A percentile compares a stretch with the other conserved stretches of the same genome.
Conservation (phyloP, 140 eudicot genomes). For the Flaveria floridana region DNA sequence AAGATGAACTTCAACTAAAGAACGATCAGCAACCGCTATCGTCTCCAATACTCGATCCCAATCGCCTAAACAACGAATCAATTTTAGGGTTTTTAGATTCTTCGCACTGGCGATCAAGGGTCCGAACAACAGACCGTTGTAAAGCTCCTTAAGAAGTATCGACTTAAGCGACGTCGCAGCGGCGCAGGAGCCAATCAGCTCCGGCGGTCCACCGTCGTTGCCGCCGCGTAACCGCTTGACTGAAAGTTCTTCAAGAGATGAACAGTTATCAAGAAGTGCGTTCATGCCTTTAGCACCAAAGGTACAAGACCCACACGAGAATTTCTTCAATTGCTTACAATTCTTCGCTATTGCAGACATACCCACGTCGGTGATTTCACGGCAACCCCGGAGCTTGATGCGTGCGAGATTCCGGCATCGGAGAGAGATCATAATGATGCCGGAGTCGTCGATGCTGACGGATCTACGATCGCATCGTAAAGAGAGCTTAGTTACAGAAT, state of each 20-base stretch:
- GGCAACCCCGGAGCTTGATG: conserved; percentile 43
- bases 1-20: conserved; percentile 57
- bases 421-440: conserved; percentile 21
- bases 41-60: conserved; percentile 71
- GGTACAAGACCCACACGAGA: conserved; percentile 54
- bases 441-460: conserved; percentile 23
- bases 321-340: conserved; percentile 51
- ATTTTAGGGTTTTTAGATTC: conserved; percentile 56
- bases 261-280: conserved; percentile 50
- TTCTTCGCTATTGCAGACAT: conserved; percentile 45
- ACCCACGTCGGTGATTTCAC: conserved; percentile 40
- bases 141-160: conserved; percentile 66
- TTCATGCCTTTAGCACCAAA: conserved; percentile 77
- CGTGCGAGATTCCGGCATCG: conserved; percentile 36
- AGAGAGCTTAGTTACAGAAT: conserved; percentile 32
- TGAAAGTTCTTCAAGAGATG: conserved; percentile 60
- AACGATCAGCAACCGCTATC: conserved; percentile 30
- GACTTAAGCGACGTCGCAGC: conserved; percentile 48
- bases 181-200: conserved; percentile 46
- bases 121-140: conserved; percentile 68
- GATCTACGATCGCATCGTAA: conserved; percentile 32
- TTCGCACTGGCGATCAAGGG: conserved; percentile 63
- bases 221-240: conserved; percentile 68
- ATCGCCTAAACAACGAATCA: conserved; percentile 68
- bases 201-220: conserved; percentile 41